phyloP scores from a whole-genome alignment of 495 filamentous ascomycete genomes.

The Cenococcum geophilum region DNA sequence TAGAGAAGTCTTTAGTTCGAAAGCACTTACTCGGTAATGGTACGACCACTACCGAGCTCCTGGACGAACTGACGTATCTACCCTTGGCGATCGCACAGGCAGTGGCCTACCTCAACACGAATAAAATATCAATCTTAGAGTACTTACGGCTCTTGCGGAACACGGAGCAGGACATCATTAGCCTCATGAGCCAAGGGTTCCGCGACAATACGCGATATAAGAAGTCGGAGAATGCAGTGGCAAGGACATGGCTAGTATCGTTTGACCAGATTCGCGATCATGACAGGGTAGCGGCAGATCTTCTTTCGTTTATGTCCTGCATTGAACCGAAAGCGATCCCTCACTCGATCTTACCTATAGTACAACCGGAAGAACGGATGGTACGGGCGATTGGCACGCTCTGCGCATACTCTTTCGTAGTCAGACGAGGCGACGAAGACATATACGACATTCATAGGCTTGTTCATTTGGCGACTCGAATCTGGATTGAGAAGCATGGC shows the following conservation, averaged over 20 bases:
- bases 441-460: slow-evolving; percentile 34
- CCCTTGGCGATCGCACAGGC: slow-evolving; percentile 31
- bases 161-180: slow-evolving; percentile 15
- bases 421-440: slow-evolving; percentile 1
- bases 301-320: slow-evolving; percentile 24
- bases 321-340: slow-evolving; percentile 33
- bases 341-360: slow-evolving; percentile 12
- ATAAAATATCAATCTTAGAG: slow-evolving; percentile 13
- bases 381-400: background rate
- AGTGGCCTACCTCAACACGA: slow-evolving; percentile 27
- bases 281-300: slow-evolving; percentile 15
- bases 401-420: slow-evolving; percentile 33
- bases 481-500: too few relatives aligned
- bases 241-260: slow-evolving; percentile 22
- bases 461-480: slow-evolving; percentile 38
- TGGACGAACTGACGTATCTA: slow-evolving; percentile 18
- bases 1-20: background rate
- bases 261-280: slow-evolving; percentile 19
- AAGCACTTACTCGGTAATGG: background rate
- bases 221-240: slow-evolving; percentile 13
- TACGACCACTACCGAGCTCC: background rate
- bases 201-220: slow-evolving; percentile 13
- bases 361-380: background rate
- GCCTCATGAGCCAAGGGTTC: slow-evolving; percentile 19
- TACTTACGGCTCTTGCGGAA: slow-evolving; percentile 14